phyloP scores from a whole-genome alignment of 306 rosid genomes.

The Potentilla sterilis region DNA sequence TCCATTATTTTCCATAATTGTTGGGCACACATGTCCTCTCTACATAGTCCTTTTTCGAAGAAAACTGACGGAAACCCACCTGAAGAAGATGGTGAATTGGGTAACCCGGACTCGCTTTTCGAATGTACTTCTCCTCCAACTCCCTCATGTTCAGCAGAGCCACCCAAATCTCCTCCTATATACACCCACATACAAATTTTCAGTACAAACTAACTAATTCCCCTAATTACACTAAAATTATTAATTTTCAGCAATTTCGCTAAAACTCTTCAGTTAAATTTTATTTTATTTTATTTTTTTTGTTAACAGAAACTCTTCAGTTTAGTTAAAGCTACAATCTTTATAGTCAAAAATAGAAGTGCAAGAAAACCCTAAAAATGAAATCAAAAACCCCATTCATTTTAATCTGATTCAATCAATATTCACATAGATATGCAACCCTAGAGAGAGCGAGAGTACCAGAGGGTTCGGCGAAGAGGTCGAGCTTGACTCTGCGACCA shows the following conservation, averaged over 20 bases:
- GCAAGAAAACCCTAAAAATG: background rate
- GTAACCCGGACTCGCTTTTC: constrained; percentile 62
- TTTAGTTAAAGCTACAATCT: background rate
- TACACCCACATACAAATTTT: constrained; percentile 5
- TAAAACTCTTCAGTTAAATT: too few species aligned
- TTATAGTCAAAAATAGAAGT: background rate
- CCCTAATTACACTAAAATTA: background rate
- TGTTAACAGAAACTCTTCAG: too few species aligned
- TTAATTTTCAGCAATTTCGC: too few species aligned
- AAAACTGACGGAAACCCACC: constrained; percentile 99
- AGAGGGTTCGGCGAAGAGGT: constrained; percentile 97
- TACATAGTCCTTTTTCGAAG: constrained; percentile 94
- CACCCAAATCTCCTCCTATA: constrained; percentile 84
- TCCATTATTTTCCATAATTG: constrained; percentile 76
- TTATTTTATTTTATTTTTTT: too few species aligned
- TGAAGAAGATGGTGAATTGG: constrained; percentile 98
- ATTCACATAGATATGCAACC: background rate
- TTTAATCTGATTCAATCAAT: background rate
- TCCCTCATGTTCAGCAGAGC: constrained; percentile 73
- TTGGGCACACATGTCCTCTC: constrained; percentile 90
- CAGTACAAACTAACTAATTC: background rate
- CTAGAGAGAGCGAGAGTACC: constrained; percentile 37
- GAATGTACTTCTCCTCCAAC: constrained; percentile 67
- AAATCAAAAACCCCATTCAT: background rate
- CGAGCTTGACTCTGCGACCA: constrained; percentile 97